A percentile compares a stretch with the other conserved stretches of the same genome.
Evolutionary conservation across 164 flowering plant species (phyloP).

Genomic region (Liriodendron chinense): DNA sequence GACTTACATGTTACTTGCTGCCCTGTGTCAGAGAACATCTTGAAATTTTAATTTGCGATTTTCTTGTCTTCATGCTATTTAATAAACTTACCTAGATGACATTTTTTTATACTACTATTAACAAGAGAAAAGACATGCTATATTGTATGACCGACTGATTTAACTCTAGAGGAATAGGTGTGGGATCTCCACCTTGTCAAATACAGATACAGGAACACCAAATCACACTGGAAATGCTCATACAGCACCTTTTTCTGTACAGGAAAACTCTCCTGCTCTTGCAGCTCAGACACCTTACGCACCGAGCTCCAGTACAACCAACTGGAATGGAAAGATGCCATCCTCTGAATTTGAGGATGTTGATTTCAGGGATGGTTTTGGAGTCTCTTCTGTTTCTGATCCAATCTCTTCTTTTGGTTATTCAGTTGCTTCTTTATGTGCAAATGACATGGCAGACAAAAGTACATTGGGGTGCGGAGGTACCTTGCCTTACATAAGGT

Average conservation of each 20-base stretch:
- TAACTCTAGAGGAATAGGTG: constrained; percentile 48
- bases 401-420: constrained; percentile 16
- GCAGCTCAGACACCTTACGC: constrained; percentile 36
- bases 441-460: constrained; percentile 29
- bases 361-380: constrained; percentile 34
- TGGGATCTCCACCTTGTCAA: constrained; percentile 30
- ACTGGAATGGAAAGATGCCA: constrained; percentile 37
- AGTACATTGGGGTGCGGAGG: neutral
- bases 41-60: too few relatives aligned
- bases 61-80: too few relatives aligned
- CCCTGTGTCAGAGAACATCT: too few relatives aligned
- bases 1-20: too few relatives aligned
- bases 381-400: constrained; percentile 26
- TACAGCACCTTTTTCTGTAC: constrained; percentile 21
- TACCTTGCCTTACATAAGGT: constrained; percentile 5
- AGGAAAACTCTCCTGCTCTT: constrained; percentile 26
- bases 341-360: constrained; percentile 45
- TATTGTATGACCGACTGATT: neutral
- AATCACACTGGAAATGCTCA: constrained; percentile 19
- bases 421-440: constrained; percentile 19
- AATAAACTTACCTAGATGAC: too few relatives aligned
- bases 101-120: too few relatives aligned
- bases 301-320: constrained; percentile 39
- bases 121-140: neutral
- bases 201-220: constrained; percentile 30